These are phyloP conservation scores for Spergularia marina DNA, from an alignment of 148 eudicot species.

Conservation along the genomic window DNA sequence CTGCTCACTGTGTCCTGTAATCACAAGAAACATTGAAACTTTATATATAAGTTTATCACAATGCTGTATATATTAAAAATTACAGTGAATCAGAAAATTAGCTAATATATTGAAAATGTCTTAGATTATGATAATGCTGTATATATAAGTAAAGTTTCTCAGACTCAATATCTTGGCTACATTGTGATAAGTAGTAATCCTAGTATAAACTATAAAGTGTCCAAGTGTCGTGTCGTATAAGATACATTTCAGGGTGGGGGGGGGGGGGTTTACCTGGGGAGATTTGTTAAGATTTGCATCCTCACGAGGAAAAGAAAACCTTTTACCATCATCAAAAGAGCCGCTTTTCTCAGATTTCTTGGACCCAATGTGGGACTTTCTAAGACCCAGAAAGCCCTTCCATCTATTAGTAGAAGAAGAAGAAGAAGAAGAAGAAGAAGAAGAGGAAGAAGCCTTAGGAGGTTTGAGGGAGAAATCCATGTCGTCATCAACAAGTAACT, in stretches of 20 bases:
- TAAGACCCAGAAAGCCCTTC: constrained; percentile 77
- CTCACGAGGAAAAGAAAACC: constrained; percentile 30
- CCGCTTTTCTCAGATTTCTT: constrained; percentile 48
- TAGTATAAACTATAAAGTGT: neutral
- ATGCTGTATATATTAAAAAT: neutral
- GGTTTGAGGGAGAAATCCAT: constrained; percentile 44
- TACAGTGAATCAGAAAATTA: neutral
- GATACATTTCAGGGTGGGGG: neutral
- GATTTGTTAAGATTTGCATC: constrained; percentile 25
- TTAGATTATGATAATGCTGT: neutral
- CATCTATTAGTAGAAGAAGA: constrained; percentile 42
- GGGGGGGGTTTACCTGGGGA: constrained; percentile 22
- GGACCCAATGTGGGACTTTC: constrained; percentile 69
- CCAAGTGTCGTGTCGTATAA: neutral
- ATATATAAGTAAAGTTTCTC: too few relatives aligned
- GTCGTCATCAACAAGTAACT: constrained; percentile 54
- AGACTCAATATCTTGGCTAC: neutral
- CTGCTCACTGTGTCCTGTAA: constrained; percentile 39
- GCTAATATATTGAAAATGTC: neutral
- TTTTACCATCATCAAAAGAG: constrained; percentile 30
- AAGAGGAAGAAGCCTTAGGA: constrained; percentile 42
- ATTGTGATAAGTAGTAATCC: neutral
- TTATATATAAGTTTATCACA: neutral
- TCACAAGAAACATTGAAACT: neutral
- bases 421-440: constrained; percentile 27